Base-by-base conservation (phyloP, 176 grass and related monocot species). In the Zea mays region DNA sequence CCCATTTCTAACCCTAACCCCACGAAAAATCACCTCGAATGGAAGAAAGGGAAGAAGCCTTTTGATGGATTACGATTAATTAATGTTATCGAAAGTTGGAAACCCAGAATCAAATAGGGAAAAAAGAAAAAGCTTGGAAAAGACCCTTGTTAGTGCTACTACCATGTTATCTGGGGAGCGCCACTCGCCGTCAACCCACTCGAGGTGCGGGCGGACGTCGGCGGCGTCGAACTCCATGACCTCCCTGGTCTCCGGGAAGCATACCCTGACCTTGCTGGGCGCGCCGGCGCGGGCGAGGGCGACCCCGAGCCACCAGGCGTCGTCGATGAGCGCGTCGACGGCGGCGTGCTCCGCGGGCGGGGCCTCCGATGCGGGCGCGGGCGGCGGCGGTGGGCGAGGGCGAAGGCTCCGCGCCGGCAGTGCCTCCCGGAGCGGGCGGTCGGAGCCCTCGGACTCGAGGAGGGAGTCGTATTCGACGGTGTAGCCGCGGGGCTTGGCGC, bases 221-320 rank as follows among this genome's bases (percentile, higher is more conserved):
- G n/a, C 81, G 35, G 50, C 40, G 7, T 55, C 60, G 62, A 86
- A 89, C 35, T 83, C 79, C 69, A 27, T 16, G 43, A 76, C 79
- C 56, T 94, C 83, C 69, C 83, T 78, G 10, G 64, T 75, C 54
- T 62, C 57, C 34, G 88, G 88, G 80, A 94, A 94, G 80, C 67
- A 86, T 1, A 94, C 92, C 7, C 4, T 9, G 57, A 83, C 63
- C 71, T 27, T 83, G 47, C 72, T 74, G 1, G 37, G n/a, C 38
- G 12, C 51, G 6, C 8, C 68, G 36, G 40, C 20, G 71, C 42
- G 51, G 11, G 52, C 51, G n/a, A 72, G 63, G 40, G 80, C 78
- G 7, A 94, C 81, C 2, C 92, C 88, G 21, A 79, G n/a, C 86
- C 92, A 91, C 89, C 92, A 94, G 5, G 77, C 86, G 15, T 81